These are phyloP conservation scores for Hortaea sp. DNA, from an alignment of 2,329 filamentous ascomycete genomes.

Conservation along the genomic window DNA sequence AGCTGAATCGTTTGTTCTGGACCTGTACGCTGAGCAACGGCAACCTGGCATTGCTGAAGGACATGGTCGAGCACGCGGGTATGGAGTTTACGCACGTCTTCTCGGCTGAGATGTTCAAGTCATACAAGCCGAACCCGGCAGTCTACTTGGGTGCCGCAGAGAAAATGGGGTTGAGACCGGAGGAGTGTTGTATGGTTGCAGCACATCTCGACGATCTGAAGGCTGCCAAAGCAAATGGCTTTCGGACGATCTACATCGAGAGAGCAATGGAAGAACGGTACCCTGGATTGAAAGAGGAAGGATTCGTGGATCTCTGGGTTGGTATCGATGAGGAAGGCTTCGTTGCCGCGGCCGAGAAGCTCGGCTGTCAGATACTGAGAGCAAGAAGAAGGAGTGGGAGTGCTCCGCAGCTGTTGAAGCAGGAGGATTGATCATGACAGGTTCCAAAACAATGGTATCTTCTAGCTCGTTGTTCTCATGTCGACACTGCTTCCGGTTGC, in stretches of 20 bases:
- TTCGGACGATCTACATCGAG: conserved; percentile 67
- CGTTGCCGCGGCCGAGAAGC: conserved; percentile 30
- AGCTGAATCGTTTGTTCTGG: conserved; percentile 42
- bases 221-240: conserved; percentile 53
- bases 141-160: conserved; percentile 59
- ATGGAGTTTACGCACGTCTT: conserved; percentile 54
- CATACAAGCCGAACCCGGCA: conserved; percentile 61
- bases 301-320: conserved; percentile 58
- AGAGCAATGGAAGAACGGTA: conserved; percentile 56
- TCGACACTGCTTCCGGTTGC: too few relatives aligned
- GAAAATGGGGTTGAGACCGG: conserved; percentile 45
- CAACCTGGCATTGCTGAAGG: conserved; percentile 53
- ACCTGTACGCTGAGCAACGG: conserved; percentile 67
- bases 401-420: background rate
- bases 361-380: conserved; percentile 16
- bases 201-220: conserved; percentile 62
- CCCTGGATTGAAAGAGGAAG: conserved; percentile 41
- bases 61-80: conserved; percentile 48
- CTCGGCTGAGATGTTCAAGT: conserved; percentile 59
- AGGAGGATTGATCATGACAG: background rate
- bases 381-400: conserved; percentile 1
- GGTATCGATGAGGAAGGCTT: conserved; percentile 41
- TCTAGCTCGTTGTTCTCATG: too few relatives aligned
- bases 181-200: conserved; percentile 65
- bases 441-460: too few relatives aligned